Evolutionary conservation across 2,329 filamentous ascomycete genomes (phyloP), one percentile per base, ranked within the genome.

Genomic region (Calonectria pseudoturangicola): DNA sequence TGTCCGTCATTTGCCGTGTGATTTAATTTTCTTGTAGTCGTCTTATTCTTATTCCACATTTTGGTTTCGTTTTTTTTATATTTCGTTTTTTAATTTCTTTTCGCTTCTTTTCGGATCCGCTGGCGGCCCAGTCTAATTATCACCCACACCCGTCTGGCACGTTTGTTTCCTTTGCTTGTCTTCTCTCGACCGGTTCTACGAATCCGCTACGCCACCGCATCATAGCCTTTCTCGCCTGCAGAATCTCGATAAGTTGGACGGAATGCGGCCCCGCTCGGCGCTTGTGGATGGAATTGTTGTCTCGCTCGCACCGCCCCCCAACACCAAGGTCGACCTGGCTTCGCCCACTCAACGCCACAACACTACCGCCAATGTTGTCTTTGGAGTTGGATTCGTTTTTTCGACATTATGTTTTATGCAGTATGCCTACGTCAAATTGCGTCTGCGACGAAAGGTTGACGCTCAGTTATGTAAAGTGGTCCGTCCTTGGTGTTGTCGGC

Each of bases 251-350:
- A 21, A 18, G 3, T 4, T 25, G 6, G 18, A 27, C 54, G 54
- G 39, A 16, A 60, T 60, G 54, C n/a, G 25, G 47, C 18, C 56
- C 80, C 13, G 30, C 18, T 39, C 36, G 4, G 21, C 54, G 12
- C 0, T n/a, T 25, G 70, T 78, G 3, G 74, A 80, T 70, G 80
- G 81, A 50, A 76, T 79, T n/a, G 73, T 66, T 3, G 78, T 76
- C 8, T 36, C 79, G 6, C 48, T 80, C 8, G 50, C 70, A 41
- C 78, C 81, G 4, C 82, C 82, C 0, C 64, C 72, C 6, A 80
- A 74, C 25, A 82, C 82, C 56, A 67, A 73, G 1, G 80, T 83
- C 25, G 73, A 84, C 45, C 82, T 83, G 39, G 77, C 76, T 8
- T 73, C 82, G 39, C 82, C 82, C 0, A 69, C 74, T 21, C 41